These are phyloP conservation scores for Nemania diffusa DNA, from an alignment of 2,329 filamentous ascomycete genomes.

Conservation along the genomic window DNA sequence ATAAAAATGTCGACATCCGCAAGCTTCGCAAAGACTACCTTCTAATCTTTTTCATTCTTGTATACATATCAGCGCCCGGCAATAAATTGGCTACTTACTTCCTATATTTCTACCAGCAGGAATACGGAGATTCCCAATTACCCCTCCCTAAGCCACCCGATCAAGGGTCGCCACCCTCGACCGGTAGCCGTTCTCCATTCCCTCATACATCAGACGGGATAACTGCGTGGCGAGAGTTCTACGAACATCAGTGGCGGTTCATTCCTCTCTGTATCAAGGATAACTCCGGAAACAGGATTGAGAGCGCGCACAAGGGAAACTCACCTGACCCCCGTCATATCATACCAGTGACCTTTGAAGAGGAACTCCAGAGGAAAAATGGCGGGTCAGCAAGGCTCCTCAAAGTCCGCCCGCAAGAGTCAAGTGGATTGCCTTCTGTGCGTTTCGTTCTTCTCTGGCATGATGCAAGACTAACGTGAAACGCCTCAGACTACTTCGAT, in stretches of 20 bases:
- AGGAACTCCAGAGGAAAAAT: background rate
- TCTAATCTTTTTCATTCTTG: background rate
- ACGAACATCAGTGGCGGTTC: conserved; percentile 1
- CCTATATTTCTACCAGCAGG: background rate
- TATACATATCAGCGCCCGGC: background rate
- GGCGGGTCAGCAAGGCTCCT: background rate
- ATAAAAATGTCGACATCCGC: background rate
- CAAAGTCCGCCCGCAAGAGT: background rate
- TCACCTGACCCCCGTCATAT: background rate
- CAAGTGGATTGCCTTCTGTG: background rate
- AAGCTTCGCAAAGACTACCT: background rate
- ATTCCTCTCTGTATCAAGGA: background rate
- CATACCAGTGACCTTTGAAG: background rate
- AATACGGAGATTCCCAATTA: background rate
- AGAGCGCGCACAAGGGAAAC: background rate
- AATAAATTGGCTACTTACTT: background rate
- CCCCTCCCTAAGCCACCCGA: background rate
- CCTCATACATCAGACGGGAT: background rate
- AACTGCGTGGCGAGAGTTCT: background rate
- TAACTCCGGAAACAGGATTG: background rate
- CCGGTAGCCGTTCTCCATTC: background rate
- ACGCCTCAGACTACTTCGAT: too few species aligned
- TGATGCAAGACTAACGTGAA: too few species aligned
- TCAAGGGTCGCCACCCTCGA: too few species aligned
- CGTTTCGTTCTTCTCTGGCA: background rate